phyloP scores from a whole-genome alignment of 2,329 filamentous ascomycete genomes.

The Amesomyces nigricolor region DNA sequence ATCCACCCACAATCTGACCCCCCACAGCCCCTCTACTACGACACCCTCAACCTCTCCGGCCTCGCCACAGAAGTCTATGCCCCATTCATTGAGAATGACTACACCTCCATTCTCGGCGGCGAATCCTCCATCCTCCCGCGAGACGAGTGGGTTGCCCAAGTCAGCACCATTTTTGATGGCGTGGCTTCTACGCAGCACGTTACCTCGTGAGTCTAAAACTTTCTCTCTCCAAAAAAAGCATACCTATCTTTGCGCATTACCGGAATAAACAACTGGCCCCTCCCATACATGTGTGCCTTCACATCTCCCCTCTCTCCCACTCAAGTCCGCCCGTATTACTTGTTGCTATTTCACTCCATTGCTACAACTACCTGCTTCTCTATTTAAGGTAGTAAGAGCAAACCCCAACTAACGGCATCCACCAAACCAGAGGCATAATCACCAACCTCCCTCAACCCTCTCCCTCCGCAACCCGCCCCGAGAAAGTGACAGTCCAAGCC shows the following conservation, averaged over 20 bases:
- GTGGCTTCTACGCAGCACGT: conserved; percentile 28
- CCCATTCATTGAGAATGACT: conserved; percentile 28
- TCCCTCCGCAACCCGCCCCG: conserved; percentile 16
- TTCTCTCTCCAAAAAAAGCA: too few species aligned
- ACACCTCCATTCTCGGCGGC: conserved; percentile 30
- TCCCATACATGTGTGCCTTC: too few species aligned
- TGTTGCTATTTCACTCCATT: too few species aligned
- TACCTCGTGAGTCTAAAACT: conserved; percentile 22
- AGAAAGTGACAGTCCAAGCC: conserved; percentile 22
- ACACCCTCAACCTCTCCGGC: conserved; percentile 21
- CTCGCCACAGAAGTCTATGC: conserved; percentile 29
- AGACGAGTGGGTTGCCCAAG: conserved; percentile 24
- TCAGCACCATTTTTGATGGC: conserved; percentile 16
- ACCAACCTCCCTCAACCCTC: conserved; percentile 26
- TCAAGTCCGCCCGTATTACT: too few species aligned
- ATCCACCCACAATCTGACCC: background rate
- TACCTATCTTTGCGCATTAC: too few species aligned
- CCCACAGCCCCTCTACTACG: conserved; percentile 28
- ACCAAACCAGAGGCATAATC: conserved; percentile 25
- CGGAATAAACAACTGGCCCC: too few species aligned
- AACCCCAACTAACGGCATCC: too few species aligned
- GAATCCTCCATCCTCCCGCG: conserved; percentile 19
- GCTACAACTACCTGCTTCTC: too few species aligned
- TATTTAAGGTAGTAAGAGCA: too few species aligned
- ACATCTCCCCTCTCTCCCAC: too few species aligned